Conservation (phyloP, 23 red algal genomes). For the Cyanidium caldarium region DNA sequence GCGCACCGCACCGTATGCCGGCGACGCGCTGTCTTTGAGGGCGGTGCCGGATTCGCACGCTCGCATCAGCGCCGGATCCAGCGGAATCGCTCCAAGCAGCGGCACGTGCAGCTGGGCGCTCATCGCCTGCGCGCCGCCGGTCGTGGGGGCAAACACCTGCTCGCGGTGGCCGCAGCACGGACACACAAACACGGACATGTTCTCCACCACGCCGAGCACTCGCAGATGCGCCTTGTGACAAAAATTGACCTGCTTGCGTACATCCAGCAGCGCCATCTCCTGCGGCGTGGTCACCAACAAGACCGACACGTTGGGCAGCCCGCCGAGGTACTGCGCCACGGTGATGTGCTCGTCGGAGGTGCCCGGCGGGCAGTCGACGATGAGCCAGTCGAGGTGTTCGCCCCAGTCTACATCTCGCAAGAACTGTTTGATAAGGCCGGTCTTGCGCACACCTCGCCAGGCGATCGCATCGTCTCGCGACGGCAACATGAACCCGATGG, state of each 20-base stretch:
- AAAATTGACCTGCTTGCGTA: slow-evolving; percentile 84
- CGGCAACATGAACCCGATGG: slow-evolving; percentile 84
- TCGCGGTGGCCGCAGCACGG: slow-evolving; percentile 44
- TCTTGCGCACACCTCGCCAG: slow-evolving; percentile 85
- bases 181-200: slow-evolving; percentile 90
- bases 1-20: neutral
- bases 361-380: slow-evolving; percentile 85
- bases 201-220: slow-evolving; percentile 87
- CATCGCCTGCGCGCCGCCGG: slow-evolving; percentile 62
- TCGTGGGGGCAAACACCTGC: slow-evolving; percentile 66
- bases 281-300: slow-evolving; percentile 88
- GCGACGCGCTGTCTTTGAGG: neutral
- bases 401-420: slow-evolving; percentile 87
- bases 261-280: slow-evolving; percentile 81
- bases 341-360: slow-evolving; percentile 98
- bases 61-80: slow-evolving; percentile 51
- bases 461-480: slow-evolving; percentile 69
- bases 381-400: slow-evolving; percentile 64
- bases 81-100: slow-evolving; percentile 63
- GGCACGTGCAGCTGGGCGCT: slow-evolving; percentile 33
- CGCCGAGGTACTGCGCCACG: slow-evolving; percentile 48
- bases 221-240: slow-evolving; percentile 42
- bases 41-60: slow-evolving; percentile 33
- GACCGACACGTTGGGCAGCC: neutral
- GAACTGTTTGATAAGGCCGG: slow-evolving; percentile 89